Base-by-base conservation (phyloP, 306 rosid species). In the Dalbergia cultrata region DNA sequence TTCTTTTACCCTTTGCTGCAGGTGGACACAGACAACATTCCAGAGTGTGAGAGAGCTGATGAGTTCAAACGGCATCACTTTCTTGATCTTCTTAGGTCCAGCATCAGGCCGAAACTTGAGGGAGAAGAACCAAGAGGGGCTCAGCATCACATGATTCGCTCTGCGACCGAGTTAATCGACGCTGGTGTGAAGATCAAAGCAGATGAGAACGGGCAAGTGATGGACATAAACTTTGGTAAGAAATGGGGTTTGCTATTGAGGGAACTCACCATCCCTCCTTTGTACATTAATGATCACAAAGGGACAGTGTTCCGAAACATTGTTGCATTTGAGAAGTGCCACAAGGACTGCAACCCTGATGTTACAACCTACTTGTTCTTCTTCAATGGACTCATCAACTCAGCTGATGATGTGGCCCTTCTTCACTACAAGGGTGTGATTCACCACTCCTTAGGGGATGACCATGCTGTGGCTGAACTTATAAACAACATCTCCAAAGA, bases 291-390 rank as follows among this genome's bases (percentile, higher is more conserved):
- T 37, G 90, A 89, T 35, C 88, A 73, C 18, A 86, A 66, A 70
- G 84, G 89, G 1, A 84, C 90, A 4, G 50, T 84, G 68, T 79
- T 88, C n/a, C 88, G 88, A 0, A 88, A 88, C 81, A 70, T 84
- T 26, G 45, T 84, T 0, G 92, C 90, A 4, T 84, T 78, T 14
- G 90, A 88, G 21, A 86, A 88, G 56, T 88, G 90, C 10, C 85
- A 86, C 69, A 65, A 41, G 6, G 8, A 19, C 35, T 84, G 86
- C 78, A 3, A 86, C 26, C 91, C 70, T 3, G 90, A 84, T 49
- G 79, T 81, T 1, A 84, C 90, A 50, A 68, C 82, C 13, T 88
- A 88, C 63, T 34, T 88, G 87, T 86, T 86, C 14, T 88, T 88
- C 83, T 83, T 86, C 61, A 88, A 88, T 5, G 53, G 90, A 13